Evolutionary conservation across 2,329 filamentous ascomycete genomes (phyloP), one percentile per base, ranked within the genome.

Genomic region (Talaromyces islandicus): DNA sequence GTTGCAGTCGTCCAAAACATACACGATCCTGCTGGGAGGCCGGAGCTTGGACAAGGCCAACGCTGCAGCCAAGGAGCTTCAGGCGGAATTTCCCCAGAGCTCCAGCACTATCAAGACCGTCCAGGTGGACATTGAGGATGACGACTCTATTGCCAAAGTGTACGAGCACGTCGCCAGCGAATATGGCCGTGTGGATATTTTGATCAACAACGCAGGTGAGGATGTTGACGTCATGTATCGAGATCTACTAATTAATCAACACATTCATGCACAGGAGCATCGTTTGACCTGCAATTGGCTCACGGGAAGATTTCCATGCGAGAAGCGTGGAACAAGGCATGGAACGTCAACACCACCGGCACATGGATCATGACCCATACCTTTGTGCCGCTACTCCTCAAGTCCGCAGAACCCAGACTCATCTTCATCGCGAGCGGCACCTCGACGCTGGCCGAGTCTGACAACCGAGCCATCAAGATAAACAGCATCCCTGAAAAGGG

Each of bases 201-300:
- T 87, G 0, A 69, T 87, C 60, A 86, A 86, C 70, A 86, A 87
- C 58, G 84, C 80, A 0, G 83, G 81, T 77, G 70, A 12, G 68
- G 52, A 7, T 29, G n/a, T n/a, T n/a, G 27, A 21, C 14, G 48
- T 43, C 53, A 19, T 21, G 3, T 55, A 19, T 32, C 21, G 11
- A n/a, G 1, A 4, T 30, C n/a, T n/a, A n/a, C n/a, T n/a, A n/a
- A n/a, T n/a, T n/a, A n/a, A n/a, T n/a, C n/a, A n/a, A n/a, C n/a
- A n/a, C n/a, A n/a, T n/a, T n/a, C n/a, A 10, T 55, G 30, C n/a
- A 10, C 10, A 55, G 53, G 53, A 43, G 56, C 55, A 10, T 30
- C 38, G 7, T 58, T 60, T 19, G 61, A 63, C 19, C 43, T 32
- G 9, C 12, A 54, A 5, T n/a, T 53, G 4, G 11, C 14, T 2